Percentiles rank a stretch among this genome's conserved stretches.
phyloP scores from a whole-genome alignment of 1,139 yeast species.

The Dujonia santamariae region DNA sequence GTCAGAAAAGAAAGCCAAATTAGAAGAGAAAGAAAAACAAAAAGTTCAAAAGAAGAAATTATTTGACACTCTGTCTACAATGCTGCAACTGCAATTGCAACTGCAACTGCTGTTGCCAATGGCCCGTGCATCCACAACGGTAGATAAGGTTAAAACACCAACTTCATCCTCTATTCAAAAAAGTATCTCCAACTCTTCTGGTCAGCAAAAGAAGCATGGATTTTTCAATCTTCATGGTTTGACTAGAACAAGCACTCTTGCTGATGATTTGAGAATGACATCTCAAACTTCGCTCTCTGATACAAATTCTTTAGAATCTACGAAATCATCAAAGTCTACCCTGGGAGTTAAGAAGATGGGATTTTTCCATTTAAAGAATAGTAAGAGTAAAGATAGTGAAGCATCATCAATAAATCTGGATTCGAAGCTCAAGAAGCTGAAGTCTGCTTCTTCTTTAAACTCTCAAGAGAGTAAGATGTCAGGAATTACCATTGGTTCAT shows the following conservation, averaged over 20 bases:
- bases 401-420: background rate
- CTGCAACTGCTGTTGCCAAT: constrained; percentile 12
- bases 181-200: too few species aligned
- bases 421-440: constrained; percentile 1
- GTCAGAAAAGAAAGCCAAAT: constrained; percentile 7
- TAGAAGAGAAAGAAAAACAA: too few species aligned
- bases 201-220: too few species aligned
- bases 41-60: too few species aligned
- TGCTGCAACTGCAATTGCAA: constrained; percentile 1
- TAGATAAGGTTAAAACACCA: background rate
- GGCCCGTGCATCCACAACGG: constrained; percentile 6
- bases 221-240: constrained; percentile 15
- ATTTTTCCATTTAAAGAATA: constrained; percentile 14
- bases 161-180: constrained; percentile 11
- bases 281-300: constrained; percentile 3
- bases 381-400: background rate
- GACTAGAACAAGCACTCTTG: constrained; percentile 7
- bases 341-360: constrained; percentile 15
- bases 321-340: constrained; percentile 9
- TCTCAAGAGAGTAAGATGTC: constrained; percentile 4
- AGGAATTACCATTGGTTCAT: background rate
- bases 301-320: constrained; percentile 6
- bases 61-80: too few species aligned
- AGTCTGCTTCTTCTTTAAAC: constrained; percentile 1
- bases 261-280: constrained; percentile 4